Conservation (phyloP, 208 protist genomes). For the Trypanosoma cruzi region DNA sequence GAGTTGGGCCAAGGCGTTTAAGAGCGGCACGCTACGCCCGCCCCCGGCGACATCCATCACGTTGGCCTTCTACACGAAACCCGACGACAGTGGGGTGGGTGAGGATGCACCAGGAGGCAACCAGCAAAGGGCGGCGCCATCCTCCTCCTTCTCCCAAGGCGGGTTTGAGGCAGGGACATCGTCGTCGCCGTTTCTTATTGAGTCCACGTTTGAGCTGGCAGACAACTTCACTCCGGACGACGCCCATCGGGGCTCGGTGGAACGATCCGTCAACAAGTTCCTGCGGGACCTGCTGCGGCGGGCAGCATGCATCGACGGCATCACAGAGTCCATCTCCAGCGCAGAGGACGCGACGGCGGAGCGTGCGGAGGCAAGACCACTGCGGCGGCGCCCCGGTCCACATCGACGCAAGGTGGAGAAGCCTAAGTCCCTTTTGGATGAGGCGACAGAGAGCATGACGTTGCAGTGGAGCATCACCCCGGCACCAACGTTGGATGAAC, state of each 20-base stretch:
- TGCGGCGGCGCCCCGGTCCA: conserved; percentile 41
- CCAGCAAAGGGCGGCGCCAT: background rate
- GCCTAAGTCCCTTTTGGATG: conserved; percentile 79
- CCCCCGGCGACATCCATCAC: conserved; percentile 76
- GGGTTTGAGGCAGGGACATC: background rate
- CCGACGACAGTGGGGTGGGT: conserved; percentile 34
- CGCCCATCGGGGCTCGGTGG: conserved; percentile 73
- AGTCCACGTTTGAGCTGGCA: conserved; percentile 85
- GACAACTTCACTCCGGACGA: conserved; percentile 76
- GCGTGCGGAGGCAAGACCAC: conserved; percentile 72
- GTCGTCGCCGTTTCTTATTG: conserved; percentile 29
- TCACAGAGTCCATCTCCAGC: conserved; percentile 74
- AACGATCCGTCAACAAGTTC: conserved; percentile 90
- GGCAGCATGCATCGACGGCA: conserved; percentile 82
- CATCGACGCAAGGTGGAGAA: conserved; percentile 22
- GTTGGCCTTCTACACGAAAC: conserved; percentile 83
- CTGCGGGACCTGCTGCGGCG: conserved; percentile 85
- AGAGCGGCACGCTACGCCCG: conserved; percentile 64
- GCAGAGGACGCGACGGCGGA: conserved; percentile 83
- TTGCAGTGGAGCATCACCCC: conserved; percentile 78
- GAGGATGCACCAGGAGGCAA: background rate
- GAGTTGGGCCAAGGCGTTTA: conserved; percentile 89
- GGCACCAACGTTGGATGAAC: conserved; percentile 81
- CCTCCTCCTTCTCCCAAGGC: conserved; percentile 25
- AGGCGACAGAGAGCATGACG: conserved; percentile 79